Evolutionary conservation across 1,284 basidiomycete species (phyloP), one percentile per base, ranked within the genome.

Genomic region (Ceratobasidium sp.): DNA sequence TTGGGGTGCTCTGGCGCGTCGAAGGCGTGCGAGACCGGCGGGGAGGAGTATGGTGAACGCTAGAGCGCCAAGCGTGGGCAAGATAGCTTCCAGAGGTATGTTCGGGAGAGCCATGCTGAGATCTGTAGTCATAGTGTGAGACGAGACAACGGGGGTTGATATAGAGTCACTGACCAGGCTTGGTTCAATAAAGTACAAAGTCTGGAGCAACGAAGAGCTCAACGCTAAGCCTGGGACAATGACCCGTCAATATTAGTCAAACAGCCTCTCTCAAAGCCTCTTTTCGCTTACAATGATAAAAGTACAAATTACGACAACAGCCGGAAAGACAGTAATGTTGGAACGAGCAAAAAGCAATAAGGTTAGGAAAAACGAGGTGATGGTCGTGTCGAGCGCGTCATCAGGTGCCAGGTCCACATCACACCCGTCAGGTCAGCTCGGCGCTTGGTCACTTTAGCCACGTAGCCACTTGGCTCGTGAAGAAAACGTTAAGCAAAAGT

Each of bases 41-140:
- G 63, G 75, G 7, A 69, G 28, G 9, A 77, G 6, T 2, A 77
- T 60, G n/a, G 75, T 56, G n/a, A 68, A 42, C 3, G 64, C 75
- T 28, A 77, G n/a, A 10, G 61, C 51, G 28, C 46, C 72, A 1
- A 75, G 23, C 7, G 72, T 69, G 3, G 56, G 49, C n/a, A 39
- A 20, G 39, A 68, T 53, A 7, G 64, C 58, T 20, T 66, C 75
- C 10, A 56, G 26, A 7, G 64, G 53, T 13, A 66, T 46, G 28
- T 77, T 33, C 18, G 56, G 44, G 10, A 60, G 44, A 26, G 70
- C 40, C 55, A 72, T 72, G 56, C 10, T 12, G 51, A 42, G 7
- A 40, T 2, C 51, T 42, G 44, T 13, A 3, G 33, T 33, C 33
- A 55, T 42, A 51, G 23, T 46, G 44, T 66, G 1, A 66, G 64